A percentile compares a stretch with the other conserved stretches of the same genome.
These are phyloP conservation scores for Ustilago trichophora DNA, from an alignment of 1,284 basidiomycete genomes.

Conservation along the genomic window DNA sequence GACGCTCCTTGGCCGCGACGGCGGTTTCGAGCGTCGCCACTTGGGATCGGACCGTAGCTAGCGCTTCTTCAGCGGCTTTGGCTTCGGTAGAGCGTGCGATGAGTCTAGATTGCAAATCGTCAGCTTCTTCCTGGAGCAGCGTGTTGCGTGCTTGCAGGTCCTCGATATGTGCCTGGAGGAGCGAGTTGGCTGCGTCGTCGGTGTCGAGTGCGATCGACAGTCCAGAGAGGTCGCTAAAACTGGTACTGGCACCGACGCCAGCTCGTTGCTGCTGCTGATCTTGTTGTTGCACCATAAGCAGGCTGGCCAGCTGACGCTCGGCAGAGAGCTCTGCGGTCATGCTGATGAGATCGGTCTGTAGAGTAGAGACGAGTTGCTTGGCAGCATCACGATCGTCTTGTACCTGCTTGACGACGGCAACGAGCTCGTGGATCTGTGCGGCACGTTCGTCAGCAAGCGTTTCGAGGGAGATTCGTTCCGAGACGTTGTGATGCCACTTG, in stretches of 20 bases:
- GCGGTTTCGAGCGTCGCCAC: slow-evolving; percentile 15
- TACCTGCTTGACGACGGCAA: slow-evolving; percentile 40
- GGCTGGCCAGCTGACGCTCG: slow-evolving; percentile 18
- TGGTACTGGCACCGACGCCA: neutral
- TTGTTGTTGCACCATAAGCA: slow-evolving; percentile 18
- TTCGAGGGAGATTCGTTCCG: slow-evolving; percentile 13
- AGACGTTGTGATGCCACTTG: slow-evolving; percentile 19
- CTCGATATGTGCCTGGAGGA: slow-evolving; percentile 13
- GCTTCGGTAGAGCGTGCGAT: slow-evolving; percentile 16
- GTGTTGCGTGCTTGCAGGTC: slow-evolving; percentile 15
- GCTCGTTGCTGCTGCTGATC: slow-evolving; percentile 9
- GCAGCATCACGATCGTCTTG: slow-evolving; percentile 40
- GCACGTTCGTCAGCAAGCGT: slow-evolving; percentile 22
- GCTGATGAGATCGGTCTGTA: slow-evolving; percentile 21
- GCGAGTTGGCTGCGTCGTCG: slow-evolving; percentile 1
- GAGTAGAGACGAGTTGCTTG: slow-evolving; percentile 15
- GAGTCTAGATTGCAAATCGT: slow-evolving; percentile 11
- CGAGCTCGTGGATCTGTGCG: slow-evolving; percentile 37
- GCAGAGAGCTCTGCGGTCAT: slow-evolving; percentile 24
- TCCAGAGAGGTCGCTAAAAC: slow-evolving; percentile 12
- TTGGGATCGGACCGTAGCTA: slow-evolving; percentile 9
- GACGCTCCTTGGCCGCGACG: slow-evolving; percentile 24
- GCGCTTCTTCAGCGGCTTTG: slow-evolving; percentile 29
- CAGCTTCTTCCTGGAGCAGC: slow-evolving; percentile 16
- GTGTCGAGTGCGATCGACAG: slow-evolving; percentile 7